These are phyloP conservation scores for Clavulina sp. DNA, from an alignment of 768 basidiomycete genomes.

Conservation along the genomic window DNA sequence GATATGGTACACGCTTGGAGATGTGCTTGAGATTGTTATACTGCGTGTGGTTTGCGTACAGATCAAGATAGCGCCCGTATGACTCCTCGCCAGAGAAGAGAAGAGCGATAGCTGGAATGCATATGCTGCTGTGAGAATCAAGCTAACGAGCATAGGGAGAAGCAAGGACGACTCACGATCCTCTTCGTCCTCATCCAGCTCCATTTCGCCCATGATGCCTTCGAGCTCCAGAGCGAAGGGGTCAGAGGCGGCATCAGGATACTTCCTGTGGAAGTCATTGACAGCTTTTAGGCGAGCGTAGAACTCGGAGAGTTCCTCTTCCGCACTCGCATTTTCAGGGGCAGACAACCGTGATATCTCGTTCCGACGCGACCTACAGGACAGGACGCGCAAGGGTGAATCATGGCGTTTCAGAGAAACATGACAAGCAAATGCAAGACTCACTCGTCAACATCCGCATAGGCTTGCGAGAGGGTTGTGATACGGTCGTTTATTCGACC, in stretches of 20 bases:
- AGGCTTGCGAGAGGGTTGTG: slow-evolving; percentile 46
- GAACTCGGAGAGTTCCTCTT: slow-evolving; percentile 75
- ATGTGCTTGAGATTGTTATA: slow-evolving; percentile 84
- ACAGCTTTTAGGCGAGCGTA: slow-evolving; percentile 91
- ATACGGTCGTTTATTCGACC: slow-evolving; percentile 61
- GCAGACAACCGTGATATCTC: slow-evolving; percentile 40
- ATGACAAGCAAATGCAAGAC: slow-evolving; percentile 3
- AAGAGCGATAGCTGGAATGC: slow-evolving; percentile 46
- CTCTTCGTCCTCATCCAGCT: slow-evolving; percentile 50
- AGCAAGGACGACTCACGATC: slow-evolving; percentile 50
- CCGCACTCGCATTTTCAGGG: slow-evolving; percentile 21
- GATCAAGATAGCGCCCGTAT: slow-evolving; percentile 87
- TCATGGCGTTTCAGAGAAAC: too few relatives aligned
- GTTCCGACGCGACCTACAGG: slow-evolving; percentile 29
- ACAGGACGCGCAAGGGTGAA: not conserved
- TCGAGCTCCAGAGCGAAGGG: slow-evolving; percentile 73
- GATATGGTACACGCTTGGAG: slow-evolving; percentile 68
- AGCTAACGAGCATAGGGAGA: not conserved
- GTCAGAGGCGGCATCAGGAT: slow-evolving; percentile 74
- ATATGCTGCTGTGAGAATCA: not conserved
- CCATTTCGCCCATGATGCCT: slow-evolving; percentile 61
- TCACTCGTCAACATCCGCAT: slow-evolving; percentile 52
- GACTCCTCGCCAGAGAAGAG: slow-evolving; percentile 94
- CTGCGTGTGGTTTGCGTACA: slow-evolving; percentile 72
- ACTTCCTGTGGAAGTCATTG: slow-evolving; percentile 90